Percentiles rank a stretch among this genome's conserved stretches.
Conservation (phyloP, 257 asterid genomes). For the Solanum piurae region DNA sequence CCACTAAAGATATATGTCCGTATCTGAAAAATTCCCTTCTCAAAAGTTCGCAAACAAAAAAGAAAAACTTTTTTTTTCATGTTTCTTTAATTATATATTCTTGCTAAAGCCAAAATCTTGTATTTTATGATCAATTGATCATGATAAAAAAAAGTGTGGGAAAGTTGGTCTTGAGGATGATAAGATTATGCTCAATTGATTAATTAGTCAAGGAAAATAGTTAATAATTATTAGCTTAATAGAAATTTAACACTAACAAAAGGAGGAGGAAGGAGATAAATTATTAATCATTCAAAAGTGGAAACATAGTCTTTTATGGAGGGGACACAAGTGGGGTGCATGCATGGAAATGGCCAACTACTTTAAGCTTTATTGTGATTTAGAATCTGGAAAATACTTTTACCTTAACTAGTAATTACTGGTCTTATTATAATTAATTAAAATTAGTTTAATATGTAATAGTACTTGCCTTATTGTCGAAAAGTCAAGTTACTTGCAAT, state of each 20-base stretch:
- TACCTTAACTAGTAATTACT: background rate
- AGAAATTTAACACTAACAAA: background rate
- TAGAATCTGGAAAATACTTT: background rate
- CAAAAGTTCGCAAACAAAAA: background rate
- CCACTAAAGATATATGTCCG: background rate
- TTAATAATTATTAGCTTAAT: background rate
- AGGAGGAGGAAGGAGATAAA: background rate
- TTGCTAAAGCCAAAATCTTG: background rate
- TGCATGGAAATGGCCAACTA: background rate
- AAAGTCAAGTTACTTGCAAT: background rate
- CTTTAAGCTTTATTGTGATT: background rate
- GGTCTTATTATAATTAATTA: background rate
- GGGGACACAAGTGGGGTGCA: background rate
- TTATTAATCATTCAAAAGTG: background rate
- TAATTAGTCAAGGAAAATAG: background rate
- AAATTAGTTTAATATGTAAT: background rate
- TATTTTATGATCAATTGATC: background rate
- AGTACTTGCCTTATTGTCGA: no score
- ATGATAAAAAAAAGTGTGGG: background rate
- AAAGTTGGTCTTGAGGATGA: background rate
- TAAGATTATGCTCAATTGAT: background rate
- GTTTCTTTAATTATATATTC: background rate
- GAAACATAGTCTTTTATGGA: background rate
- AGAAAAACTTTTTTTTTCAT: background rate
- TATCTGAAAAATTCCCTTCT: background rate